These are phyloP conservation scores for Mycena maculata DNA, from an alignment of 768 basidiomycete species.

Conservation along the genomic window DNA sequence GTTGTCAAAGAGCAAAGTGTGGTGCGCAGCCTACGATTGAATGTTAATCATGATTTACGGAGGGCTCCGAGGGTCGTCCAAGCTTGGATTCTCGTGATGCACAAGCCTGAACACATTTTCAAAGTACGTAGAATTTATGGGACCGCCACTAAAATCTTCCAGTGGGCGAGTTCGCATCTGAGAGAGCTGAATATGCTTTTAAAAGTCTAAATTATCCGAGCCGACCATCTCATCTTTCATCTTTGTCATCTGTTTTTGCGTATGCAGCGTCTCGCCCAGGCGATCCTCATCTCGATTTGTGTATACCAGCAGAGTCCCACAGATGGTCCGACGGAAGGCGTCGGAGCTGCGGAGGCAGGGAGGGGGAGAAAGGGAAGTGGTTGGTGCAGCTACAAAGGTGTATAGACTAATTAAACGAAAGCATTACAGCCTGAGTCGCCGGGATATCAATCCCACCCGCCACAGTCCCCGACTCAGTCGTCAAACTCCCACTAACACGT, in stretches of 20 bases:
- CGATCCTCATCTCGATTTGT: conserved; percentile 8
- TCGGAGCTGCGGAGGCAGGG: conserved; percentile 12
- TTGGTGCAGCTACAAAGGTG: conserved; percentile 16
- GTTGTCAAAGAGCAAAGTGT: not conserved
- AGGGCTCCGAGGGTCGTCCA: not conserved
- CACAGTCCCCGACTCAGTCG: conserved; percentile 44
- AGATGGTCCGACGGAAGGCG: conserved; percentile 11
- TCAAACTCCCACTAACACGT: conserved; percentile 50
- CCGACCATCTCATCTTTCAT: not conserved
- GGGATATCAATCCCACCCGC: conserved; percentile 56
- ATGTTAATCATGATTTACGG: not conserved
- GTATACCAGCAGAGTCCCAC: conserved; percentile 14
- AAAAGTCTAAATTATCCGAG: not conserved
- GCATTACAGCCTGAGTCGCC: conserved; percentile 60
- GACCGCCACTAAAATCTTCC: not conserved
- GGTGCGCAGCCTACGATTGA: not conserved
- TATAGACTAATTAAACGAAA: conserved; percentile 44
- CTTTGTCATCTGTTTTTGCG: too few species aligned
- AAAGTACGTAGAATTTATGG: not conserved
- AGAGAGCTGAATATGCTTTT: not conserved
- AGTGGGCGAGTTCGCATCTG: not conserved
- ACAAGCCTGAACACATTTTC: not conserved
- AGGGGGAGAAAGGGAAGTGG: conserved; percentile 16
- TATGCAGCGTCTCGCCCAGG: not conserved
- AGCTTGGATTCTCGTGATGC: not conserved